phyloP scores from a whole-genome alignment of 805 yeast species.

The Kodamaea laetipori region DNA sequence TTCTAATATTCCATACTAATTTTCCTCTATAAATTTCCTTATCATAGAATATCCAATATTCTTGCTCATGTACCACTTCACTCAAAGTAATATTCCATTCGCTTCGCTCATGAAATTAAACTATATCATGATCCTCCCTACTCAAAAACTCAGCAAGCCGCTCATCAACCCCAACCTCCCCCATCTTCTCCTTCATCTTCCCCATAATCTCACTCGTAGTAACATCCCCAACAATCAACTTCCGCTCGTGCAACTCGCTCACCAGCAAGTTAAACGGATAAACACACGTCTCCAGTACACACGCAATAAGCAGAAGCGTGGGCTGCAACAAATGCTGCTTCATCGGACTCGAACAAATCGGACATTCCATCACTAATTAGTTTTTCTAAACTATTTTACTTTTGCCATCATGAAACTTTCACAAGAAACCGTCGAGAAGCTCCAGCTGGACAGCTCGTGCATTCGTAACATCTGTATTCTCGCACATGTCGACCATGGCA shows the following conservation, averaged over 20 bases:
- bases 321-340: slow-evolving; percentile 31
- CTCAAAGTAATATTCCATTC: too few relatives aligned
- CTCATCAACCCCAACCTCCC: slow-evolving; percentile 26
- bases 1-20: too few relatives aligned
- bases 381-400: slow-evolving; percentile 3
- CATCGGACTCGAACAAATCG: slow-evolving; percentile 28
- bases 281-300: slow-evolving; percentile 31
- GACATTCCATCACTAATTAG: slow-evolving; percentile 26
- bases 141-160: slow-evolving; percentile 31
- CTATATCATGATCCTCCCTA: slow-evolving; percentile 19
- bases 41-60: too few relatives aligned
- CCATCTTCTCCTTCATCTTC: slow-evolving; percentile 28
- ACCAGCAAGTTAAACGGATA: slow-evolving; percentile 37
- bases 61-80: too few relatives aligned
- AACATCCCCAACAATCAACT: slow-evolving; percentile 22
- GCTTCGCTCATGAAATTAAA: not conserved
- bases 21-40: not conserved
- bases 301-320: slow-evolving; percentile 27
- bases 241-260: slow-evolving; percentile 28
- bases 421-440: slow-evolving; percentile 59
- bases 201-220: slow-evolving; percentile 28
- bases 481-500: slow-evolving; percentile 99
- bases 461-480: slow-evolving; percentile 91
- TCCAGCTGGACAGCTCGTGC: slow-evolving; percentile 69
- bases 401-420: slow-evolving; percentile 51